phyloP scores from a whole-genome alignment of 2,329 filamentous ascomycete genomes.

The Xylaria sp. region DNA sequence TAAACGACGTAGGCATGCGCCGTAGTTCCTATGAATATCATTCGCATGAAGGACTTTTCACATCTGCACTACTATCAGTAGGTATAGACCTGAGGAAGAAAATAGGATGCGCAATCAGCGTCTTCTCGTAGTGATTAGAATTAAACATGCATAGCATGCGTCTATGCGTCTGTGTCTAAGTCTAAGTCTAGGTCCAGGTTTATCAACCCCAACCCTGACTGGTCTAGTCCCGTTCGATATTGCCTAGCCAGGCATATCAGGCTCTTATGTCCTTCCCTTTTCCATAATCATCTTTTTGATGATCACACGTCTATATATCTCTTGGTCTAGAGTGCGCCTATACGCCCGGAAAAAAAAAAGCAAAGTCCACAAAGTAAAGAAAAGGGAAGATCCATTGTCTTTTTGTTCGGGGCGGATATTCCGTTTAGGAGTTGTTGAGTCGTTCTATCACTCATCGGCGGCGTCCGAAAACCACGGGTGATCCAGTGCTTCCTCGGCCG shows the following conservation, averaged over 20 bases:
- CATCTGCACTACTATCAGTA: neutral
- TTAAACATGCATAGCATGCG: conserved; percentile 35
- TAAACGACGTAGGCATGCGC: too few relatives aligned
- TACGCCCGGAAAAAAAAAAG: conserved; percentile 14
- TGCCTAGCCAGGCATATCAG: conserved; percentile 19
- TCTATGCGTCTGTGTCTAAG: conserved; percentile 29
- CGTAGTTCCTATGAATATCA: neutral
- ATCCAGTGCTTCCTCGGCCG: conserved; percentile 52
- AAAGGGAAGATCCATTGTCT: neutral
- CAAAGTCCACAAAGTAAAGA: conserved; percentile 8
- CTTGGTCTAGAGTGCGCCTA: conserved; percentile 20
- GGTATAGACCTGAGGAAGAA: neutral
- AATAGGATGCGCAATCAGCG: conserved; percentile 22
- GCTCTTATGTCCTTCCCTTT: conserved; percentile 10
- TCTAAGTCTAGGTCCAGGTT: neutral
- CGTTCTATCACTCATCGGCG: conserved; percentile 29
- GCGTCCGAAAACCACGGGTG: conserved; percentile 48
- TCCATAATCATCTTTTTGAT: conserved; percentile 21
- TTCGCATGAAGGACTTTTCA: neutral
- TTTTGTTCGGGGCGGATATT: too few relatives aligned
- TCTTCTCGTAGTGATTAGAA: conserved; percentile 30
- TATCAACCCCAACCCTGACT: conserved; percentile 9
- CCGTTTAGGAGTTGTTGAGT: neutral
- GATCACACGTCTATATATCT: conserved; percentile 19
- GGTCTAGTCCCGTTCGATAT: neutral